Percentiles rank a stretch among this genome's conserved stretches.
phyloP scores from a whole-genome alignment of 2,329 filamentous ascomycete species.

The Ophiocordyceps sinensis region DNA sequence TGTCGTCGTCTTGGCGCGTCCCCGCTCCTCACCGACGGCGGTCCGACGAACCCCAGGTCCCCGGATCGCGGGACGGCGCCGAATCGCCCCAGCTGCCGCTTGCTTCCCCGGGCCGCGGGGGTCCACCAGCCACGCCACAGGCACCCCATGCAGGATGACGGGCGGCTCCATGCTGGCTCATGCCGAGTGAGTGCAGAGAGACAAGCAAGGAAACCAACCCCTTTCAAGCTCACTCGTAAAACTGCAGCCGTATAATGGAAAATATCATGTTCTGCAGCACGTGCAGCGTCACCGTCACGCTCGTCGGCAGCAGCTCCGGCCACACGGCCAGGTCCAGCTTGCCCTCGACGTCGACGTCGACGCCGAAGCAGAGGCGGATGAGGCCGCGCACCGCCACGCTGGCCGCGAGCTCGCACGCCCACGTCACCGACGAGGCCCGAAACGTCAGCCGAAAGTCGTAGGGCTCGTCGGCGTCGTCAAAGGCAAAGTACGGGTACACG shows the following conservation, averaged over 20 bases:
- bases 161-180: too few relatives aligned
- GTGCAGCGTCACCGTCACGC: slow-evolving; percentile 50
- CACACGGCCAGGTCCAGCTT: slow-evolving; percentile 50
- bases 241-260: slow-evolving; percentile 51
- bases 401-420: slow-evolving; percentile 51
- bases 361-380: slow-evolving; percentile 41
- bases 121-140: too few relatives aligned
- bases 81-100: too few relatives aligned
- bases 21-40: too few relatives aligned
- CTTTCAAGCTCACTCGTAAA: slow-evolving; percentile 18
- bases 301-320: slow-evolving; percentile 53
- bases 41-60: too few relatives aligned
- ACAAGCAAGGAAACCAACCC: too few relatives aligned
- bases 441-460: slow-evolving; percentile 53
- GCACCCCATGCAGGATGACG: too few relatives aligned
- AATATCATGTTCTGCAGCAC: slow-evolving; percentile 61
- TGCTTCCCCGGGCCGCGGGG: too few relatives aligned
- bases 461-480: slow-evolving; percentile 31
- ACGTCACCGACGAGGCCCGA: slow-evolving; percentile 47
- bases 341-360: slow-evolving; percentile 50
- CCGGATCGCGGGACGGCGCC: too few relatives aligned
- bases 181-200: too few relatives aligned
- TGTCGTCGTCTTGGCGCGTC: too few relatives aligned
- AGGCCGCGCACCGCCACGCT: slow-evolving; percentile 44
- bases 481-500: slow-evolving; percentile 57